Conservation (phyloP, 805 yeast species). For the Nakazawaea laoshanensis region DNA sequence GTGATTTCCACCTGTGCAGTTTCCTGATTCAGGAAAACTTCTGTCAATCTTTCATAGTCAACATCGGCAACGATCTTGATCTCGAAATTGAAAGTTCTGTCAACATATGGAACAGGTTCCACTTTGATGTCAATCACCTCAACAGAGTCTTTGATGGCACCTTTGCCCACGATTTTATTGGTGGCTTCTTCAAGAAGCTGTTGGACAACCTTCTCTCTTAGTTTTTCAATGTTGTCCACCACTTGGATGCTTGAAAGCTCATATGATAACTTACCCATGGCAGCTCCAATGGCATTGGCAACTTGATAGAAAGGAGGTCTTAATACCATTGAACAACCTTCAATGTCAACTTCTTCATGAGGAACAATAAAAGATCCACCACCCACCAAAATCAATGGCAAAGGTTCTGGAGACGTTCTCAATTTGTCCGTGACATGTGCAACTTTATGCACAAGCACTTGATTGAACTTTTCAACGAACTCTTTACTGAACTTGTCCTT, state of each 20-base stretch:
- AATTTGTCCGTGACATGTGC: conserved; percentile 34
- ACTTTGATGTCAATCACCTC: conserved; percentile 17
- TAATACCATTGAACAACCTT: conserved; percentile 33
- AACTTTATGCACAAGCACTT: conserved; percentile 20
- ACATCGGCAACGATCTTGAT: conserved; percentile 36
- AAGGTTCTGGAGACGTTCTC: conserved; percentile 34
- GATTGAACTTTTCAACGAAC: conserved; percentile 11
- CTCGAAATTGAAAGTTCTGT: conserved; percentile 24
- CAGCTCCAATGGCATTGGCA: conserved; percentile 46
- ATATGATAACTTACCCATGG: conserved; percentile 34
- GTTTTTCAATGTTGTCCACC: conserved; percentile 6
- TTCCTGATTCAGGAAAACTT: conserved; percentile 8
- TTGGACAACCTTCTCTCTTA: conserved; percentile 15
- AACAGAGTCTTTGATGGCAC: conserved; percentile 19
- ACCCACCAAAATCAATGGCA: conserved; percentile 37
- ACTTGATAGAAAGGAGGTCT: conserved; percentile 32
- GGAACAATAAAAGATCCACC: conserved; percentile 42
- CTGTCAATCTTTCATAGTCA: conserved; percentile 23
- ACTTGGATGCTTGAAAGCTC: conserved; percentile 13
- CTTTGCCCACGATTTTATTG: conserved; percentile 16
- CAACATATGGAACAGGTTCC: conserved; percentile 26
- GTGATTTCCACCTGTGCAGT: conserved; percentile 5
- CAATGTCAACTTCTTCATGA: conserved; percentile 14
- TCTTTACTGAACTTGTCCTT: conserved; percentile 12
- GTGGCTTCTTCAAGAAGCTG: conserved; percentile 14